These are phyloP conservation scores for Davidsoniella virescens DNA, from an alignment of 2,329 filamentous ascomycete genomes.

Conservation along the genomic window DNA sequence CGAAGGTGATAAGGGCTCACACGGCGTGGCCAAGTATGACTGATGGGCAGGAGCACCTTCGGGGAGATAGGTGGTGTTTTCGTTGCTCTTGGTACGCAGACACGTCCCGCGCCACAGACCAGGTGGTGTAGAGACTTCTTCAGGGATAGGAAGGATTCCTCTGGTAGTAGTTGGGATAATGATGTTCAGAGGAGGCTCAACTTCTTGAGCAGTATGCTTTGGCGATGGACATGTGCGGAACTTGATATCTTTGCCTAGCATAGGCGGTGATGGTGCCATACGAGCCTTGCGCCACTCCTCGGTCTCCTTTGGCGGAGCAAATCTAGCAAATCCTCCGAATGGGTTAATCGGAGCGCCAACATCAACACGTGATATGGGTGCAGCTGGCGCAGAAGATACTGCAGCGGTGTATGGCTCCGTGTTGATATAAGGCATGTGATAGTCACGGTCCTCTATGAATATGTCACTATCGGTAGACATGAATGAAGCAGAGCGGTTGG, in stretches of 20 bases:
- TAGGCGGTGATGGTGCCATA: conserved; percentile 53
- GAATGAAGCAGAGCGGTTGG: conserved; percentile 1
- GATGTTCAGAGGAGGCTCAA: neutral
- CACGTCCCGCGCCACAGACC: conserved; percentile 71
- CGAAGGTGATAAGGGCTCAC: conserved; percentile 5
- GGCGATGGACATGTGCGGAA: conserved; percentile 76
- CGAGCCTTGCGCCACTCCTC: conserved; percentile 22
- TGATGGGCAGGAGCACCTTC: conserved; percentile 3
- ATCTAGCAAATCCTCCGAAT: conserved; percentile 6
- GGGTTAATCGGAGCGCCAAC: neutral
- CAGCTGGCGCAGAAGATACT: neutral
- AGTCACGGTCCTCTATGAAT: conserved; percentile 16
- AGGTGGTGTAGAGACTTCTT: conserved; percentile 2
- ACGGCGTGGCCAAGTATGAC: conserved; percentile 10
- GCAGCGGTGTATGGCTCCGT: conserved; percentile 11
- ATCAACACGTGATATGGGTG: too few relatives aligned
- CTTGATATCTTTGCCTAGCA: conserved; percentile 67
- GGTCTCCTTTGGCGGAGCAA: conserved; percentile 1
- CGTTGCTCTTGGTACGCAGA: conserved; percentile 18
- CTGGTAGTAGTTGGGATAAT: neutral
- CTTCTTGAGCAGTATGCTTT: conserved; percentile 40
- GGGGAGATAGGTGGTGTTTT: conserved; percentile 9
- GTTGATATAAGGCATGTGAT: conserved; percentile 20
- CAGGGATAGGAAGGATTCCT: neutral
- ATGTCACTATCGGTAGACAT: conserved; percentile 7